Conservation (phyloP, 306 rosid genomes). For the Pterocarpus macrocarpus region DNA sequence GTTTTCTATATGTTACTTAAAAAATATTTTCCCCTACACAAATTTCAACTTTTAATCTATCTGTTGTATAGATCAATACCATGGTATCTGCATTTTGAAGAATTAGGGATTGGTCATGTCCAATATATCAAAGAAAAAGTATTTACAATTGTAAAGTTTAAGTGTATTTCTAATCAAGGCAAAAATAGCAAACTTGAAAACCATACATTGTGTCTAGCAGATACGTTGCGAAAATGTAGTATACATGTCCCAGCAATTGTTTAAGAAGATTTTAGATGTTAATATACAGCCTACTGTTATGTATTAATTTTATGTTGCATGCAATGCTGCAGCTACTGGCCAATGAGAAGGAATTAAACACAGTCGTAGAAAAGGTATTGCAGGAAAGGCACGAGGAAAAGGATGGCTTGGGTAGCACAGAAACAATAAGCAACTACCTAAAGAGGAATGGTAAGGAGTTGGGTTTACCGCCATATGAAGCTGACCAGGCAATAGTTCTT, state of each 20-base stretch:
- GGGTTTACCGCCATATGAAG: slow-evolving; percentile 70
- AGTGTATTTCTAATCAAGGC: too few relatives aligned
- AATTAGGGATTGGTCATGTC: slow-evolving; percentile 18
- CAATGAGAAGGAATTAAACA: slow-evolving; percentile 72
- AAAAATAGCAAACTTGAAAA: not conserved
- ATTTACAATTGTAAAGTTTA: not conserved
- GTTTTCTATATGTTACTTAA: slow-evolving; percentile 12
- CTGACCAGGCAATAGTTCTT: slow-evolving; percentile 67
- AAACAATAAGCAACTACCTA: slow-evolving; percentile 65
- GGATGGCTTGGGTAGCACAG: slow-evolving; percentile 51
- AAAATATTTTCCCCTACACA: not conserved
- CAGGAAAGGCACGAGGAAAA: slow-evolving; percentile 58
- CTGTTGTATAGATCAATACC: not conserved
- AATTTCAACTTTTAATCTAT: too few relatives aligned
- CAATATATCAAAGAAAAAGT: slow-evolving; percentile 25
- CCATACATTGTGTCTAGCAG: not conserved
- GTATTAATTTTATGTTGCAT: slow-evolving; percentile 31
- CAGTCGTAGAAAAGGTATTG: slow-evolving; percentile 56
- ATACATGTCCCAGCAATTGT: not conserved
- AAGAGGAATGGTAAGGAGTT: slow-evolving; percentile 66
- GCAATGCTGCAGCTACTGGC: slow-evolving; percentile 73
- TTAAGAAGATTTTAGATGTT: slow-evolving; percentile 21
- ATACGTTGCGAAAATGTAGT: too few relatives aligned
- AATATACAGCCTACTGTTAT: slow-evolving; percentile 6
- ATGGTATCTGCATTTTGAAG: slow-evolving; percentile 19